Evolutionary conservation across 352 stramenopile genomes (phyloP).

Genomic region (Detonula confervacea): DNA sequence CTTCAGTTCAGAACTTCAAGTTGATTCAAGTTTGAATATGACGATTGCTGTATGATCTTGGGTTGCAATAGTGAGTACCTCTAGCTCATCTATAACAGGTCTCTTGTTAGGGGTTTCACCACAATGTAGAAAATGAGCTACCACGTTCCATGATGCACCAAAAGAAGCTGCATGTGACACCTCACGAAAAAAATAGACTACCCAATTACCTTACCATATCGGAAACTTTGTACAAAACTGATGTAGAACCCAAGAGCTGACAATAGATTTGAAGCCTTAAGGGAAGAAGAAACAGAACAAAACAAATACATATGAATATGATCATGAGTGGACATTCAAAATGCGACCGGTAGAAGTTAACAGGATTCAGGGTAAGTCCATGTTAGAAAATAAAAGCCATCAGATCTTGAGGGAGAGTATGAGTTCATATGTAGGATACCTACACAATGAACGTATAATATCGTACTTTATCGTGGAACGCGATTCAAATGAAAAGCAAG

Average conservation of each 20-base stretch:
- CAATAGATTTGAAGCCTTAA: not conserved
- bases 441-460: too few relatives aligned
- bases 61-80: constrained; percentile 24
- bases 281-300: not conserved
- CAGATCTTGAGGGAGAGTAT: too few relatives aligned
- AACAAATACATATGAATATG: not conserved
- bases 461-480: too few relatives aligned
- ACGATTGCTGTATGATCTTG: constrained; percentile 21
- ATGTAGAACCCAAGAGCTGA: not conserved
- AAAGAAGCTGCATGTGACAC: not conserved
- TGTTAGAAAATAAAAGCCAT: too few relatives aligned
- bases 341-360: not conserved
- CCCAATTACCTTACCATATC: not conserved
- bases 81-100: constrained; percentile 24
- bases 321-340: not conserved
- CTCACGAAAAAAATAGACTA: not conserved
- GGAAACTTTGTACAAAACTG: not conserved
- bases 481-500: too few relatives aligned
- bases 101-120: constrained; percentile 16
- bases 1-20: constrained; percentile 1
- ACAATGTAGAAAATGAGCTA: not conserved
- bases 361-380: too few relatives aligned
- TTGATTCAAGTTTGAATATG: constrained; percentile 43
- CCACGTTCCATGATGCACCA: too few relatives aligned
- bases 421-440: too few relatives aligned